phyloP scores from a whole-genome alignment of 345 rosid species.

The Draba incana region DNA sequence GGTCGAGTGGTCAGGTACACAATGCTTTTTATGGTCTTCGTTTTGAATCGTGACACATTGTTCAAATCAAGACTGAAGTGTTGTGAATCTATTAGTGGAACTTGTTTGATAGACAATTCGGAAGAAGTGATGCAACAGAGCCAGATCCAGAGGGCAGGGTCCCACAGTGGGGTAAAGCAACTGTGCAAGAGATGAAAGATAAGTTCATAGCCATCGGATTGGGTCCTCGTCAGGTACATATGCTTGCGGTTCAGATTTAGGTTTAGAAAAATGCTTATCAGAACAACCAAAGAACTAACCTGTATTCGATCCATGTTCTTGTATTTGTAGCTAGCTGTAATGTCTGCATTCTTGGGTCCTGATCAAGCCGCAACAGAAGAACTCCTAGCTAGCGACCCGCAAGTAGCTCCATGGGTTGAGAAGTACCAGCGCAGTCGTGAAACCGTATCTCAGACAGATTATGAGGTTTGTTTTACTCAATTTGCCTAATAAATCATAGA shows the following conservation, averaged over 20 bases:
- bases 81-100: conserved; percentile 63
- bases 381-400: conserved; percentile 62
- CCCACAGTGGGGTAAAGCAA: conserved; percentile 78
- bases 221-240: conserved; percentile 90
- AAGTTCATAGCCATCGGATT: conserved; percentile 77
- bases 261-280: not conserved
- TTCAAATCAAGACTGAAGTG: conserved; percentile 14
- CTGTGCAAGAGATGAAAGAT: conserved; percentile 88
- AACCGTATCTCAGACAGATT: conserved; percentile 90
- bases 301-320: not conserved
- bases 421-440: conserved; percentile 93
- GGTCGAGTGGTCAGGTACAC: conserved; percentile 86
- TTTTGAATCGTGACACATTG: not conserved
- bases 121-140: conserved; percentile 68
- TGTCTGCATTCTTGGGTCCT: conserved; percentile 96
- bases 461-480: conserved; percentile 58
- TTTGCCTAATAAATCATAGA: not conserved
- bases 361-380: conserved; percentile 83
- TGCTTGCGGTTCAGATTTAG: not conserved
- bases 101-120: conserved; percentile 83
- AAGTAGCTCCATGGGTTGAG: conserved; percentile 80
- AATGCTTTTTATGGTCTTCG: conserved; percentile 1
- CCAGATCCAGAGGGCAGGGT: conserved; percentile 88
- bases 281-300: not conserved
- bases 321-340: conserved; percentile 69